A percentile compares a stretch with the other conserved stretches of the same genome.
phyloP scores from a whole-genome alignment of 1,284 basidiomycete genomes.

The Ceratobasidium papillatum region DNA sequence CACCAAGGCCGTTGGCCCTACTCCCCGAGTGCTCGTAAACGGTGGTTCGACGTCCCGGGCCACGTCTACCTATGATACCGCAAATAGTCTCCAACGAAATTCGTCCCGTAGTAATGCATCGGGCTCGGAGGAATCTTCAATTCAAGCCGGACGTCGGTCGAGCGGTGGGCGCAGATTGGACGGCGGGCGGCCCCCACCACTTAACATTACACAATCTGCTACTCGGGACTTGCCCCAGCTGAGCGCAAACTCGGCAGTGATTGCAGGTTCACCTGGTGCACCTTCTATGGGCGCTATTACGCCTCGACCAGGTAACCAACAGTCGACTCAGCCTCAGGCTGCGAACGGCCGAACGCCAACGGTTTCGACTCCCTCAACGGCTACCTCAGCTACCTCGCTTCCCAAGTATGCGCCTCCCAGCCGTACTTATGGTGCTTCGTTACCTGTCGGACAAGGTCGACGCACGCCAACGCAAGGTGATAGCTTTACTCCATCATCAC shows the following conservation, averaged over 20 bases:
- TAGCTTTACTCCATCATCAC: slow-evolving; percentile 34
- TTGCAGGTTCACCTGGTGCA: slow-evolving; percentile 16
- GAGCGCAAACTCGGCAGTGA: slow-evolving; percentile 27
- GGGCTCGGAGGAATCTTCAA: slow-evolving; percentile 11
- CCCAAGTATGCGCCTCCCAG: slow-evolving; percentile 24
- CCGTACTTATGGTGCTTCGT: slow-evolving; percentile 18
- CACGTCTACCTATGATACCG: slow-evolving; percentile 2
- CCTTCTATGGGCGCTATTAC: slow-evolving; percentile 19
- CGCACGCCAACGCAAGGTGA: slow-evolving; percentile 63
- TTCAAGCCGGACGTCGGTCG: slow-evolving; percentile 27
- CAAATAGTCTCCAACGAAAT: slow-evolving; percentile 6
- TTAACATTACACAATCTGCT: slow-evolving; percentile 43
- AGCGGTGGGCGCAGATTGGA: slow-evolving; percentile 33
- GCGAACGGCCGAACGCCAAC: slow-evolving; percentile 9
- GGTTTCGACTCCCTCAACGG: slow-evolving; percentile 42
- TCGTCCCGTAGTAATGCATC: slow-evolving; percentile 8
- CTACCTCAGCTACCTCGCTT: slow-evolving; percentile 45
- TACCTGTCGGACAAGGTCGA: slow-evolving; percentile 52
- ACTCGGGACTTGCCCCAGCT: slow-evolving; percentile 44
- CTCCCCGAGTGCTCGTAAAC: slow-evolving; percentile 30
- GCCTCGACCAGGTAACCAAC: slow-evolving; percentile 18
- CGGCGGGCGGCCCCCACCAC: slow-evolving; percentile 44
- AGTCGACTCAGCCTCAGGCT: slow-evolving; percentile 2
- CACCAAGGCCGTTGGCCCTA: slow-evolving; percentile 16
- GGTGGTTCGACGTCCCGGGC: slow-evolving; percentile 24